Evolutionary conservation across 345 rosid species (phyloP).

Genomic region (Citrus sinensis): DVS_A1.0 CM039166.1:18526501-18527000

Average conservation of each 20-base stretch:
- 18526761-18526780: too few relatives aligned
- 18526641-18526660: constrained; percentile 52
- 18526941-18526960: background rate
- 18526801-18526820: constrained; percentile 40
- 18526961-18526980: background rate
- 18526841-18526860: constrained; percentile 38
- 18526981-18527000: background rate
- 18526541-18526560: constrained; percentile 31
- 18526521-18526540: constrained; percentile 32
- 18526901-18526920: background rate
- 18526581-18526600: constrained; percentile 17
- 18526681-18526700: constrained; percentile 34
- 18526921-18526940: background rate
- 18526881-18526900: constrained; percentile 21
- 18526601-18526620: constrained; percentile 17
- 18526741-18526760: constrained; percentile 27
- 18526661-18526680: constrained; percentile 45
- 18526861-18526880: constrained; percentile 34
- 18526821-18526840: constrained; percentile 41
- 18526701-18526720: constrained; percentile 41
- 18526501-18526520: too few relatives aligned
- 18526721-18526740: constrained; percentile 41
- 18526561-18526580: constrained; percentile 55
- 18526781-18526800: constrained; percentile 18
- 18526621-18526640: constrained; percentile 48